Evolutionary conservation across 192 early-diverging fungal genomes (phyloP), one percentile per base, ranked within the genome.

Genomic region (Coemansia guatemalensis): DNA sequence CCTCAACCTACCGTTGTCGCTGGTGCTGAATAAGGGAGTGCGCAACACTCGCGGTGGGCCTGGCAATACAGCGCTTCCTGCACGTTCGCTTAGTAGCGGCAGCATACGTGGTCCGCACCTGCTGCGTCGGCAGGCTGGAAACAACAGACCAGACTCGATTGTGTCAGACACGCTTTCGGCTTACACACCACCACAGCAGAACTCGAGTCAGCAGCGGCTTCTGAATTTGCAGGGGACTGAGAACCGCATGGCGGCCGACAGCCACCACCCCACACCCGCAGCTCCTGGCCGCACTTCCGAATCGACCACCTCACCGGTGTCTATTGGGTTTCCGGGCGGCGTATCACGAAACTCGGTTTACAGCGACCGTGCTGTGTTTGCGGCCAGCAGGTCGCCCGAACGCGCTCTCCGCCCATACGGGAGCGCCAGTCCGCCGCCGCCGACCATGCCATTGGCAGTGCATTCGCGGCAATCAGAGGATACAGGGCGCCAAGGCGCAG

Each of bases 1-100:
- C 58, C 48, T 4, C 60, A 80, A 71, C 56, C 48, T 65, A n/a
- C 77, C 77, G 27, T 60, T 80, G 25, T 74, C 77, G n/a, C 63
- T 74, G 12, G 65, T 80, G 8, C 68, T 80, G 12, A 56, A 64
- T 35, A 8, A 20, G 11, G 33, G 33, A 35, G 33, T 35, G 2
- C 33, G 33, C 27, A 30, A 49, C 39, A 21, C 9, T 26, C 35
- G 32, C 47, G 24, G 27, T 9, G 35, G 62, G 39, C 14, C 53
- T 5, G 51, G 22, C 26, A 67, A 54, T 60, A 47, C 58, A 5
- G 20, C 50, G 0, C 39, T 56, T 8, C 60, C 64, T 5, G 32
- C 52, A 22, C 71, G 76, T 27, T 69, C 71, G 26, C 71, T 64
- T 27, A 73, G 76, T 62, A 55, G 12, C 58, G 48, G 67, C 53